Base-by-base conservation (phyloP, 805 yeast genomes). In the Wickerhamiella bombiphila region DNA sequence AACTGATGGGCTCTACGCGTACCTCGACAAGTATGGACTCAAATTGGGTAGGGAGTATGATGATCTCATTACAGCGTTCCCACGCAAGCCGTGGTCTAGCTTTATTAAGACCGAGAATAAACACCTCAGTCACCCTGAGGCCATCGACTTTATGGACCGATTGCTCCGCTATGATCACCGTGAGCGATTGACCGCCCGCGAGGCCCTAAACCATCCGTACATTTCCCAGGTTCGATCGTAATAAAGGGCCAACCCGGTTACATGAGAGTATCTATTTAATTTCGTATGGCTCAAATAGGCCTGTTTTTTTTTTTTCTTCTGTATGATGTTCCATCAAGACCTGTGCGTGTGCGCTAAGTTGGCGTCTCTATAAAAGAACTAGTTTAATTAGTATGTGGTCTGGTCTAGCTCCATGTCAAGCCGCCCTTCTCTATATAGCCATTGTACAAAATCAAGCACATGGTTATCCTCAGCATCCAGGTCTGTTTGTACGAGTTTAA, bases 141-240 rank as follows among this genome's bases (percentile, higher is more conserved):
- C 80, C 33, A 61, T 88, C 36, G 88, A 80, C 53, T 67, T 85
- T 46, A 65, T 82, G 43, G 93, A 80, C 52, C 68, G 72, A 38
- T 58, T 85, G 43, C 63, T 85, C 51, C 68, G 76, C 41, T 85
- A 81, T 51, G 94, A 85, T 55, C 95, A 85, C 55, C 86, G 78
- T 56, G 80, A 76, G 51, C 71, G 95, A 52, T 65, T 81, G 41
- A 85, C 95, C 3, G 94, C 95, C 2, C 65, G 70, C 56, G 94
- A 85, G 57, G 93, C 94, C 14, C 72, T 82, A 83, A 70, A 56
- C 3, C 94, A 85, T 59, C 64, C 66, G 8, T 79, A 76, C 54
- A 77, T 79, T 59, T 68, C 69, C 19, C 53, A 53, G 4, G 45
- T 59, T 21, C 38, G 40, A 20, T 43, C 40, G 42, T n/a, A n/a